phyloP scores from a whole-genome alignment of 2,329 filamentous ascomycete genomes.

The Colletotrichum gigasporum region DNA sequence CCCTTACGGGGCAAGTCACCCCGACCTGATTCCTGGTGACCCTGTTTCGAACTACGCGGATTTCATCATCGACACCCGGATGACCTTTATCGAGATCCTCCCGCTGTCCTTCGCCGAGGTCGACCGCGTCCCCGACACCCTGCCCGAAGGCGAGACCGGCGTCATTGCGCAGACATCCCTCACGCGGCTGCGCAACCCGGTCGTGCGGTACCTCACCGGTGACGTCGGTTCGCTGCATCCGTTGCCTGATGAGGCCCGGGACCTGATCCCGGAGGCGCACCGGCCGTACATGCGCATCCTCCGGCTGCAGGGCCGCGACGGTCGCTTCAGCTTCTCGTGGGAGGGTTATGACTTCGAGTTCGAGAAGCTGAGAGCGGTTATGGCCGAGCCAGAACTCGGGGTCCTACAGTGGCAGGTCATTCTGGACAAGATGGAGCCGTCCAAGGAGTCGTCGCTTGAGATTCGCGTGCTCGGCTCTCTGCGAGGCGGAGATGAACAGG shows the following conservation, averaged over 20 bases:
- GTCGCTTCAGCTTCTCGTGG: conserved; percentile 53
- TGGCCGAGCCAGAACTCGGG: conserved; percentile 36
- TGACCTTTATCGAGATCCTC: conserved; percentile 48
- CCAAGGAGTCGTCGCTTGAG: neutral
- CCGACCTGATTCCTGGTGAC: conserved; percentile 38
- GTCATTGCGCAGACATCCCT: conserved; percentile 53
- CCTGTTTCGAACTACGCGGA: conserved; percentile 35
- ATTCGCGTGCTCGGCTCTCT: neutral
- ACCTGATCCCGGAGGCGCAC: conserved; percentile 34
- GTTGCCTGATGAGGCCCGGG: conserved; percentile 35
- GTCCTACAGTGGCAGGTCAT: conserved; percentile 55
- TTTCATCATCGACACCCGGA: conserved; percentile 49
- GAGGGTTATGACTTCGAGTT: conserved; percentile 50
- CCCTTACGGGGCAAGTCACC: conserved; percentile 45
- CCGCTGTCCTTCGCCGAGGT: conserved; percentile 33
- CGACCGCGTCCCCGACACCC: neutral
- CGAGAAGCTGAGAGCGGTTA: conserved; percentile 35
- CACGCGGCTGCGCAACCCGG: conserved; percentile 50
- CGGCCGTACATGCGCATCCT: conserved; percentile 43
- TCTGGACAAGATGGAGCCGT: conserved; percentile 38
- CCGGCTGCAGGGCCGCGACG: conserved; percentile 51
- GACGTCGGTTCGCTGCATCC: conserved; percentile 52
- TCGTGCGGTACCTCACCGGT: conserved; percentile 54
- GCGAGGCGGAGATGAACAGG: neutral
- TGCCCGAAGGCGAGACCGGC: conserved; percentile 45